Evolutionary conservation across 78 protist species (phyloP), one percentile per base, ranked within the genome.

Genomic region (Dictyostelium firmibasis): DNA sequence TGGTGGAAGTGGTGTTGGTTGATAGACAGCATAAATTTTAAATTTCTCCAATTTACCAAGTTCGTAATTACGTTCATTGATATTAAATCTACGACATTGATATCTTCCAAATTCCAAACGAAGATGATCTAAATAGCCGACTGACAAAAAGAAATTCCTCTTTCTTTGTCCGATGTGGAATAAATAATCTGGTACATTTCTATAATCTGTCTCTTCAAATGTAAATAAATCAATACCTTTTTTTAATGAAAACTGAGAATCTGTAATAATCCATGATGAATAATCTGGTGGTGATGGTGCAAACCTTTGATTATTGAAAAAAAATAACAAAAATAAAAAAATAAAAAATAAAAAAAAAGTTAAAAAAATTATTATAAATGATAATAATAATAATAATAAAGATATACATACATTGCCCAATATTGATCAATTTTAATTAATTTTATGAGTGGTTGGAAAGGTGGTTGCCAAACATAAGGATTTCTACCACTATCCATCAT

Each of bases 211-310:
- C 0, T 29, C 9, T 9, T 67, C n/a, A 0, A 5, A 20, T 16
- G 86, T n/a, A 82, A 43, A 35, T 20, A 35, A 14, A 82, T 57
- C 76, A 35, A 82, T 82, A 9, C 38, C 27, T 20, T 29, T 27
- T 43, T 82, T 57, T 14, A 69, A 38, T 50, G 41, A 23, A 69
- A 89, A 89, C 6, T 38, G 33, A 2, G 69, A 86, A 33, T 44
- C 62, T 31, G 74, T 13, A 16, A 70, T 72, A 9, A 81, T 9
- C 94, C 94, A 89, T 31, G 23, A 16, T 29, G 81, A 62, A 6
- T n/a, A 41, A 16, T 64, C 69, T 27, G 94, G 94, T 33, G 94
- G 86, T n/a, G 82, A 67, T 18, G 94, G 94, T 36, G 94, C 94
- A 69, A 89, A 89, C 94, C 47, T 76, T 33, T 53, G n/a, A n/a